Base-by-base conservation (phyloP, 2,329 filamentous ascomycete species). In the Claviceps spartinae region DNA sequence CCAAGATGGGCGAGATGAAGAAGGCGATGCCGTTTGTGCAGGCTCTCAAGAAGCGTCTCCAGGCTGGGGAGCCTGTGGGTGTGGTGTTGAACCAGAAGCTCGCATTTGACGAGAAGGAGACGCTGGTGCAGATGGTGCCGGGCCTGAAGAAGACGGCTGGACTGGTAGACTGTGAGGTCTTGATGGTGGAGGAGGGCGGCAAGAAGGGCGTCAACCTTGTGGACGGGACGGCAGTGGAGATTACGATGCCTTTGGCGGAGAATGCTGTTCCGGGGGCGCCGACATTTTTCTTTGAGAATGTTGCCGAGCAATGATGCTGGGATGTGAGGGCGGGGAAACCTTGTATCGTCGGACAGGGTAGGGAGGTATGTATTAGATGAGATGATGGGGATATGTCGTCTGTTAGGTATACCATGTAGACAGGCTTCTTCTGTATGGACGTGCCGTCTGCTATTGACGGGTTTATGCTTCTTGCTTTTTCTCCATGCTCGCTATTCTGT, bases 11-110 rank as follows among this genome's bases (percentile, higher is more conserved):
- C 44, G 87, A 94, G 70, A 88, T 89, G 78, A 98, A 97, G 81
- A 93, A 94, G 72, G 91, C 89, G 2, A 97, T 97, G 91, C 93
- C 93, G 0, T 97, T 96, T 63, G 83, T 96, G 48, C 90, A 97
- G 71, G 71, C 67, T 6, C 73, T 97, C 54, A 96, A 96, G 83
- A 86, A 80, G 67, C 81, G 87, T 50, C 78, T 98, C 52, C 75
- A 88, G 53, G 75, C 76, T 48, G 85, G 86, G 55, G 81, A 91
- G 69, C 70, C 74, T 14, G 72, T 80, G 1, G 73, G 78, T 24
- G 74, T 71, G 2, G 88, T 96, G 9, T 83, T 97, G 62, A 82
- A 91, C 64, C 79, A 89, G 58, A 88, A 91, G 69, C 74, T 98
- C 55, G 77, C 81, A 1, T 98, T 97, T 67, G 84, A 96, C 61